Evolutionary conservation across 352 stramenopile species (phyloP), one percentile per base, ranked within the genome.

Genomic region (Peronospora destructor): DNA sequence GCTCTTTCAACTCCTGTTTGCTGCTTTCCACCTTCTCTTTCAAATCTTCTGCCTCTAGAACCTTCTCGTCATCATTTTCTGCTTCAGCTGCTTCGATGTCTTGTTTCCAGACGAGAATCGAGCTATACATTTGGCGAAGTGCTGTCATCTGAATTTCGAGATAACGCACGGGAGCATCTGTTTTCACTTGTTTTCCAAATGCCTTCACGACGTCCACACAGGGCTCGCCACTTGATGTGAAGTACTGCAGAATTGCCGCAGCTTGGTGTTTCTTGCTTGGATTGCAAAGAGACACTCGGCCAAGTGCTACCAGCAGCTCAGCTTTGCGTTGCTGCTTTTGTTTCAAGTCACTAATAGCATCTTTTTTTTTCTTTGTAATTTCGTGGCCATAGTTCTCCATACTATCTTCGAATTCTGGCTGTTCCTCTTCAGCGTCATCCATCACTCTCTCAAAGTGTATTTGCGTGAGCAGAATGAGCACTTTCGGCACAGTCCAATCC

Each of bases 121-220:
- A 67, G 43, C 51, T 74, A 47, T 76, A 94, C 9, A 86, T 47
- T 52, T 87, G 74, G 2, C 80, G 77, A 38, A 94, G 66, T 11
- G 79, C 68, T 21, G 73, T 85, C 82, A 94, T 94, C 56, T 94
- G 84, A n/a, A 91, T 77, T 59, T 94, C 84, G 17, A 94, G 59
- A 43, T 88, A 91, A 17, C 84, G 77, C 35, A 92, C 73, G 0
- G 80, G 79, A 6, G 80, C 76, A 29, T 93, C 70, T 12, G 64
- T 59, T 42, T 90, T 92, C 36, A 94, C 55, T 45, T 87, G 66
- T 30, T 84, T 89, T 49, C 76, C 74, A 56, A 91, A 94, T 9
- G 77, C 74, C 25, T 87, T 90, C 7, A 91, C 77, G 21, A 89
- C 69, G 10, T 89, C 75, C 19, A 86, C 57, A 13, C 58, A 76